Base-by-base conservation (phyloP, 108 stramenopile genomes). In the Stephanodiscus triporus region DNA sequence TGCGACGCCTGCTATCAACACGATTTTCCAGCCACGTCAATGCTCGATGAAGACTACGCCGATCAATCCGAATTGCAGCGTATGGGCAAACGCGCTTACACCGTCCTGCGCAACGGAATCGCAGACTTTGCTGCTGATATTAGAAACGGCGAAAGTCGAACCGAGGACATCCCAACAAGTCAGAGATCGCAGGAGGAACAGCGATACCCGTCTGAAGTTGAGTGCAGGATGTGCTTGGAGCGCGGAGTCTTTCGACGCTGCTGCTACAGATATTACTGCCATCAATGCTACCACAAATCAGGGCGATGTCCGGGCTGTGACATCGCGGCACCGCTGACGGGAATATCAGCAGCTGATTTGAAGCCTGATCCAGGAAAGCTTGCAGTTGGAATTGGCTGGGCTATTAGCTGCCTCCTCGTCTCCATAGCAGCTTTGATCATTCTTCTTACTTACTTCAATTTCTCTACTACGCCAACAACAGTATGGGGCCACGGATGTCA, bases 201-300 rank as follows among this genome's bases (percentile, higher is more conserved):
- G 2, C 32, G 32, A 34, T 34, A 34, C 49, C 68, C 73, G 6
- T 76, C 74, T 3, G 80, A 81, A 50, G 34, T 76, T 13, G 80
- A 81, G 36, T 81, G 80, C 20, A 32, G 69, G 34, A 70, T 56
- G 69, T 81, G 80, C 57, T 51, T 81, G 5, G 80, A 81, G 14
- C 24, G 48, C 13, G 80, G 80, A 4, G 24, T 76, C 2, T 76
- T 81, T 34, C 67, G 80, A 23, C 59, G 62, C 24, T 81, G 80
- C 43, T 81, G 80, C 38, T 49, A 55, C 26, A 62, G 51, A 10
- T 81, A 81, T 45, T 81, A 76, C 34, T 81, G 80, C 38, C 73
- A 81, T 57, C 23, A 42, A 19, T 81, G 80, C 42, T 81, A 75
- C 32, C 75, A 70, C 59, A 27, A 63, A 40, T 63, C 63, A 2